Base-by-base conservation (phyloP, 1,284 basidiomycete species). In the Melampsora abietis-canadensis region DNA sequence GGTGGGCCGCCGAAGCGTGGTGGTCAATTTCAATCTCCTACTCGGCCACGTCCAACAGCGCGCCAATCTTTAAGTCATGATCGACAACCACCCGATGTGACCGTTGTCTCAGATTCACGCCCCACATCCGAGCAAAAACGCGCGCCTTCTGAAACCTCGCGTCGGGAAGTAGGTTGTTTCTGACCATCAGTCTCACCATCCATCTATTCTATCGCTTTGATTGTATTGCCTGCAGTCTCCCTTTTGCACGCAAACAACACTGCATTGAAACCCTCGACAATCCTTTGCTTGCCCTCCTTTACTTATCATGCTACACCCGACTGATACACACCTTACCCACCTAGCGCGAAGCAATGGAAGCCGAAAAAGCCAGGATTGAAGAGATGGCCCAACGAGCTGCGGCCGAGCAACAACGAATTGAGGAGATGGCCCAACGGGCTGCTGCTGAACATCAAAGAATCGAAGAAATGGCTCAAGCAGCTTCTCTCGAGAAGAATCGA, bases 401-500 rank as follows among this genome's bases (percentile, higher is more conserved):
- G 17, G 60, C 48, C 30, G 68, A 70, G 37, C 60, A 70, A 54
- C 30, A 61, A 30, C 24, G 47, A 37, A 69, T 69, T 24, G 51
- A 54, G 51, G 51, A 54, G n/a, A 54, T 54, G 51, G 51, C 51
- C 15, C 68, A 31, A 54, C 44, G 48, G 27, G 30, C 62, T 31
- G 68, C 68, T 34, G 60, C 48, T n/a, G 68, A 70, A 37, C 60
- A 70, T 21, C 30, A 61, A 46, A 46, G 47, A 37, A 69, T 69
- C 40, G 68, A 69, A 62, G 68, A 69, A 44, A 69, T 69, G 68
- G 61, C 46, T 31, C 68, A 46, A n/a, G 54, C 59, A 19, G 59
- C 68, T 27, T 46, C 34, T 60, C 21, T 60, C 17, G 59, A 57
- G 57, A 57, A 61, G n/a, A 40, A 46, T 21, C 54, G 61, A 19